Evolutionary conservation across 345 rosid genomes (phyloP), one percentile per base, ranked within the genome.

Genomic region (Melaleuca alternifolia): DNA sequence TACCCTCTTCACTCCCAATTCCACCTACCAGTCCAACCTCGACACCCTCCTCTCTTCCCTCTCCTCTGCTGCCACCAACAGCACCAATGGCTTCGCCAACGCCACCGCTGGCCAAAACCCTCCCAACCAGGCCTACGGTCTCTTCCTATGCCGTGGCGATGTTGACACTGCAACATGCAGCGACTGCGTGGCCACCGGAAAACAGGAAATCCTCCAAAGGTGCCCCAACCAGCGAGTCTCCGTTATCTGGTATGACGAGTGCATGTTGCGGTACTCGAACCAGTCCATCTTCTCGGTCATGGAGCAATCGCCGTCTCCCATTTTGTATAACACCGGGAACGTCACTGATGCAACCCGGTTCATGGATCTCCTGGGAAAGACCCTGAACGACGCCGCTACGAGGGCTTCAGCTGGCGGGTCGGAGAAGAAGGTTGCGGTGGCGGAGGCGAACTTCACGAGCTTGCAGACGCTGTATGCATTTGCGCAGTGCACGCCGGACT

Each of bases 391-490:
- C 20, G 37, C 77, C 84, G 85, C 85, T 88, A 30, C 84, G 81
- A 86, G 20, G 84, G 92, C 88, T 5, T 65, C 91, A 1, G 52
- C 14, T 23, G 76, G 89, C 46, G 86, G 79, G 3, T 76, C 85
- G 7, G 77, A 41, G 12, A 65, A 65, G 77, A 65, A n/a, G 37
- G n/a, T 65, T 11, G 77, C 37, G 8, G 77, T 37, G 4, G 90
- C 86, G 5, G 62, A 90, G 48, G 89, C 65, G 6, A 85, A 85
- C 41, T 91, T 71, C 16, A 87, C 89, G 0, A n/a, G 23, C 11
- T 89, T 84, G 52, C 86, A 48, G 61, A 88, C 59, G 16, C 20
- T 94, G 65, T 92, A 86, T 54, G 90, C 89, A 12, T 84, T 91
- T 4, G 41, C 4, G 41, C 41, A 41, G 41, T 41, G 41, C 41